These are phyloP conservation scores for Botrytis byssoidea DNA, from an alignment of 2,329 filamentous ascomycete genomes.

Conservation along the genomic window DNA sequence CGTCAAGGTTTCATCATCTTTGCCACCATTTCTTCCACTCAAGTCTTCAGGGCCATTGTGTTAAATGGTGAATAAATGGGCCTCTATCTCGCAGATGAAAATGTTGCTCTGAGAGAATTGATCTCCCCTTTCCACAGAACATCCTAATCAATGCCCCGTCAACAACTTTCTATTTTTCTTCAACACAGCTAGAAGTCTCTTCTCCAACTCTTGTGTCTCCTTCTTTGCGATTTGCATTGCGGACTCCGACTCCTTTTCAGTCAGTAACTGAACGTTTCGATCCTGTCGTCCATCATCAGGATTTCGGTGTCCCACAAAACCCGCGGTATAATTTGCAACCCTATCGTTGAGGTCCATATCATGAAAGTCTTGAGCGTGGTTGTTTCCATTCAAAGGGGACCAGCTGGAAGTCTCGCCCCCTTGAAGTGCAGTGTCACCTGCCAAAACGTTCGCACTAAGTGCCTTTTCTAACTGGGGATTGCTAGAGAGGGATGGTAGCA, in stretches of 20 bases:
- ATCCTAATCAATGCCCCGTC: constrained; percentile 34
- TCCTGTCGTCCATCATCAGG: constrained; percentile 34
- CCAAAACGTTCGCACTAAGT: constrained; percentile 37
- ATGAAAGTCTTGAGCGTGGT: constrained; percentile 26
- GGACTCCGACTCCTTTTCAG: constrained; percentile 61
- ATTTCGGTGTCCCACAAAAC: constrained; percentile 36
- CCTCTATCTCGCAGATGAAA: not conserved
- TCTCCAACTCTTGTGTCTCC: constrained; percentile 62
- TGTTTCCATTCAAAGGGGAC: constrained; percentile 30
- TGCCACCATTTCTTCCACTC: not conserved
- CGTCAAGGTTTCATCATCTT: not conserved
- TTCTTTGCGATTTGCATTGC: constrained; percentile 51
- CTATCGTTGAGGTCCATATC: constrained; percentile 33
- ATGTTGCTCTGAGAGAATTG: not conserved
- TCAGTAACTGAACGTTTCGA: constrained; percentile 50
- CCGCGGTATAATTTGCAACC: constrained; percentile 38
- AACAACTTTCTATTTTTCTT: constrained; percentile 58
- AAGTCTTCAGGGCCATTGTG: not conserved
- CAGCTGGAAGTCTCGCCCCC: constrained; percentile 33
- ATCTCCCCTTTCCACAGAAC: not conserved
- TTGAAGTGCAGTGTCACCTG: constrained; percentile 35
- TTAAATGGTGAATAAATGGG: not conserved
- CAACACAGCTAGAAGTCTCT: constrained; percentile 57
- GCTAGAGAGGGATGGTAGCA: constrained; percentile 50
- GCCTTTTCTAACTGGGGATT: constrained; percentile 40